These are phyloP conservation scores for Hibiscus mutabilis DNA, from an alignment of 345 rosid genomes.

Conservation along the genomic window DNA sequence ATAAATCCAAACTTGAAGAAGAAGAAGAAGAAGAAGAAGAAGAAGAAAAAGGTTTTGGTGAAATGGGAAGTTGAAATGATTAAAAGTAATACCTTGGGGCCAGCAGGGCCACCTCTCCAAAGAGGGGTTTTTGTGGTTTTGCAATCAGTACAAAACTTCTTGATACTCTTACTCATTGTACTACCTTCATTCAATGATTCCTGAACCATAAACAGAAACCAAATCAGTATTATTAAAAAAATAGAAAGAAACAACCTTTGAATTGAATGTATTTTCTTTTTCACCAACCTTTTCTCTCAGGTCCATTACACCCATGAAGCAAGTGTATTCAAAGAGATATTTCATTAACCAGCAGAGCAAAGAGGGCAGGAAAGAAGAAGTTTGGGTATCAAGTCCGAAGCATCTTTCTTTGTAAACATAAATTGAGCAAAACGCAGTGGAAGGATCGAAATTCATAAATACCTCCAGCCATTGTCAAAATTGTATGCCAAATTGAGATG, in stretches of 20 bases:
- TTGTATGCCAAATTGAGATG: no score
- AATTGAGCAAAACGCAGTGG: no score
- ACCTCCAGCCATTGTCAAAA: no score
- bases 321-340: neutral
- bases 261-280: neutral
- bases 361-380: neutral
- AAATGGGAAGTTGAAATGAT: neutral
- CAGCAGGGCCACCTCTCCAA: slow-evolving; percentile 91
- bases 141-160: slow-evolving; percentile 58
- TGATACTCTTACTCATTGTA: slow-evolving; percentile 15
- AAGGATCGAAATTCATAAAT: no score
- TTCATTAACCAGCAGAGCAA: neutral
- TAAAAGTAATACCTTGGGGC: slow-evolving; percentile 48
- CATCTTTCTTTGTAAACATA: no score
- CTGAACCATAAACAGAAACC: slow-evolving; percentile 6
- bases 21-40: neutral
- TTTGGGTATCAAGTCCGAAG: neutral
- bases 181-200: slow-evolving; percentile 23
- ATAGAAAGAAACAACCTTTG: neutral
- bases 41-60: no score
- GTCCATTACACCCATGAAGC: slow-evolving; percentile 22
- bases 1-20: neutral
- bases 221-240: neutral
- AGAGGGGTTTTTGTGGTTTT: slow-evolving; percentile 76
- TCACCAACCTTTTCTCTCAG: slow-evolving; percentile 14